Evolutionary conservation across 2,329 filamentous ascomycete genomes (phyloP), one percentile per base, ranked within the genome.

Genomic region (Ceratocystiopsis sp.): DNA sequence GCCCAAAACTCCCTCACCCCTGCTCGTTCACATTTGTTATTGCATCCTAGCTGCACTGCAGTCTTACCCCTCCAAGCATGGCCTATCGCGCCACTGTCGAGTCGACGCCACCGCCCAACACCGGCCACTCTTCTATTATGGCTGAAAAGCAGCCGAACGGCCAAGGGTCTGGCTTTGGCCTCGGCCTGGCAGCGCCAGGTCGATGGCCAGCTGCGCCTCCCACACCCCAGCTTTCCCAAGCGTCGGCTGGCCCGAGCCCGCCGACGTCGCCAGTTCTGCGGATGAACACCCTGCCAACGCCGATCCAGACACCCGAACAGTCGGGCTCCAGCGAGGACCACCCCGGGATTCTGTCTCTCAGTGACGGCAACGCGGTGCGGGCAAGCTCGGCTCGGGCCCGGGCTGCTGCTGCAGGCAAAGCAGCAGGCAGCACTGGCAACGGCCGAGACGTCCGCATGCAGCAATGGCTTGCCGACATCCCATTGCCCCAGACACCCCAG

Each of bases 171-270:
- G 25, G 25, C 25, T 8, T 29, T 29, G 25, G 25, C 25, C 25
- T 29, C 9, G 25, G 25, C 10, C 9, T 29, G 25, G 10, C 25
- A 8, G 25, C 9, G 25, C 25, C 25, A 29, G 25, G 25, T 29
- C 25, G 5, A 29, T 29, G 25, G 25, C 25, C 25, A 29, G 25
- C 25, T 8, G 6, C 18, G 62, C 62, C 42, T 45, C 46, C 46
- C 5, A 48, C 46, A 4, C 46, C 46, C 1, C 46, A 48, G 32
- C 44, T 46, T 16, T 48, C 46, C 0, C 37, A 44, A 37, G 40
- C 42, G 1, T 46, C 46, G 11, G 19, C 18, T 14, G 38, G 35
- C 32, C 39, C 35, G 8, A 44, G 40, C 18, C 16, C 40, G 2
- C 44, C 44, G 12, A 18, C 42, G 11, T 41, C 44, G 16, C 38